Evolutionary conservation across 345 rosid species (phyloP).

Genomic region (Salix suchowensis): DNA sequence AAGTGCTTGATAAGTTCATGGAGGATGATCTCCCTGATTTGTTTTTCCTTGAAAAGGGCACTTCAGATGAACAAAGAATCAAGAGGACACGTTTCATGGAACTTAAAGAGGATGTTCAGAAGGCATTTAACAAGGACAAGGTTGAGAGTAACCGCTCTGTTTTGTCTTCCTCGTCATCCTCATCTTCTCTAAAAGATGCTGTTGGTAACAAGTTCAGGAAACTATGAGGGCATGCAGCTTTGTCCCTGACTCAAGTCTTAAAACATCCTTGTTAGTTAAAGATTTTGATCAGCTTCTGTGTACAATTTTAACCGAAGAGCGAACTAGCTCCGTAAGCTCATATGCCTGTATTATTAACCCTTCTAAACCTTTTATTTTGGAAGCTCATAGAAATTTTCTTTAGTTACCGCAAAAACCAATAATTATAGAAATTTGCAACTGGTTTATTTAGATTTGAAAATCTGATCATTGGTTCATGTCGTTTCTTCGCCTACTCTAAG

Average conservation of each 20-base stretch:
- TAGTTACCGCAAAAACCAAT: background rate
- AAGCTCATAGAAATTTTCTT: slow-evolving; percentile 1
- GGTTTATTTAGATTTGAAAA: background rate
- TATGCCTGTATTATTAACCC: background rate
- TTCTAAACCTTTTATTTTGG: background rate
- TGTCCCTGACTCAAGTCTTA: background rate
- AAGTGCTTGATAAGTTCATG: slow-evolving; percentile 92
- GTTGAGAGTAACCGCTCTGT: slow-evolving; percentile 48
- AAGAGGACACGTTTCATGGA: slow-evolving; percentile 72
- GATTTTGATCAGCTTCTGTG: slow-evolving; percentile 10
- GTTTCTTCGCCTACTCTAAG: no score
- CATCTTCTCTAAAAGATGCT: slow-evolving; percentile 40
- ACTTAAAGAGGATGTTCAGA: slow-evolving; percentile 75
- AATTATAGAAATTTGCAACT: background rate
- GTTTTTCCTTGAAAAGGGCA: slow-evolving; percentile 66
- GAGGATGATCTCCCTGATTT: slow-evolving; percentile 89
- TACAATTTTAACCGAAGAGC: slow-evolving; percentile 5
- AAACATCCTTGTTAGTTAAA: background rate
- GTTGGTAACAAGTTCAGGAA: slow-evolving; percentile 23
- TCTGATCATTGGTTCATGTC: background rate
- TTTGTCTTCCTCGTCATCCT: slow-evolving; percentile 63
- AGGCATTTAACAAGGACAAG: slow-evolving; percentile 82
- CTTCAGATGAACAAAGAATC: slow-evolving; percentile 50
- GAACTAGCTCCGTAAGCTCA: background rate
- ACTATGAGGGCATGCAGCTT: slow-evolving; percentile 22